Conservation (phyloP, 805 yeast genomes). For the Sporopachydermia quercuum region DNA sequence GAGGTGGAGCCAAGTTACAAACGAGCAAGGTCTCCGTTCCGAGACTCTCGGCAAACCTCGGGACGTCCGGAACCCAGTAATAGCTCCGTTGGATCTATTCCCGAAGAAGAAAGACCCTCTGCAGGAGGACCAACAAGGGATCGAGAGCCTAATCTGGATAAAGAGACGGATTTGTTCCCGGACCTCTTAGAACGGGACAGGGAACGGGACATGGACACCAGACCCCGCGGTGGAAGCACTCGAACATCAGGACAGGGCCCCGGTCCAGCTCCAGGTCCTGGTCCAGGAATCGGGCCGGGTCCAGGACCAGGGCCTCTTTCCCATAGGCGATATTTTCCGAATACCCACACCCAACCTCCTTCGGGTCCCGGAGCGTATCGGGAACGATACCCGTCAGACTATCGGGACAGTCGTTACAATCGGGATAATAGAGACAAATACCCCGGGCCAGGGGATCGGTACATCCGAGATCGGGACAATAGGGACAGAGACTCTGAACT, state of each 20-base stretch:
- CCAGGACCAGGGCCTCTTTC: too few species aligned
- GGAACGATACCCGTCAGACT: not conserved
- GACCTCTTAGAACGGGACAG: not conserved
- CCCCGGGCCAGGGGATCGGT: not conserved
- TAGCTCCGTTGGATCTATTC: not conserved
- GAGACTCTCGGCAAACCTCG: not conserved
- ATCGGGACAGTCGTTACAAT: too few species aligned
- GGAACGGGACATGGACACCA: too few species aligned
- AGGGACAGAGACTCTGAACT: not conserved
- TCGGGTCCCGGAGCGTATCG: constrained; percentile 1
- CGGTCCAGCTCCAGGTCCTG: not conserved
- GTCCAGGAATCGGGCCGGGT: too few species aligned
- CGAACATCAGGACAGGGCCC: too few species aligned
- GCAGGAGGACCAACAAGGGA: too few species aligned
- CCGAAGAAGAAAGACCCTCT: not conserved
- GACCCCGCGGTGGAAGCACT: too few species aligned
- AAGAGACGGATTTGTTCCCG: not conserved
- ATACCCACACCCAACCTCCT: not conserved
- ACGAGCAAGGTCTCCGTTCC: not conserved
- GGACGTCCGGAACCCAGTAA: not conserved
- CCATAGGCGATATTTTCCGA: not conserved
- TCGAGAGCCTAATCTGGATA: too few species aligned
- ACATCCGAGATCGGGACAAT: not conserved
- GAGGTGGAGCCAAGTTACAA: not conserved
- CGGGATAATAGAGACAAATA: too few species aligned